A percentile compares a stretch with the other conserved stretches of the same genome.
Conservation (phyloP, 495 filamentous ascomycete species). For the Penicillium lividum region DNA sequence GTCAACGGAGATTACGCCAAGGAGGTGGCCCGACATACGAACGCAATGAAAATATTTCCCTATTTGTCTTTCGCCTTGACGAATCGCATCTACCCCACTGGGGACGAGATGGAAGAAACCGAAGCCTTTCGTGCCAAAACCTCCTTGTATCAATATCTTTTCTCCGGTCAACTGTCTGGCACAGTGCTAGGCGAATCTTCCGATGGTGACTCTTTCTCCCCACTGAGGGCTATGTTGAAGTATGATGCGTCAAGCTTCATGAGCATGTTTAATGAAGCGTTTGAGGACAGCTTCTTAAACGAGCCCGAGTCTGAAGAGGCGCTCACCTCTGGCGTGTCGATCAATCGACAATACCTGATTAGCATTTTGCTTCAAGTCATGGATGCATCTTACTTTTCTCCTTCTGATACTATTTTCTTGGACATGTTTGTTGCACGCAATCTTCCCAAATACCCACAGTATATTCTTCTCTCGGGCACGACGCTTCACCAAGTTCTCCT, state of each 20-base stretch:
- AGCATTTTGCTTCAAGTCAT: slow-evolving; percentile 89
- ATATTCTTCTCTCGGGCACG: slow-evolving; percentile 85
- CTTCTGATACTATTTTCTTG: slow-evolving; percentile 87
- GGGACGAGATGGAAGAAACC: slow-evolving; percentile 65
- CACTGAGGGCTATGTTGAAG: slow-evolving; percentile 78
- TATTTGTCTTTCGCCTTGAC: slow-evolving; percentile 94
- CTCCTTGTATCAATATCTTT: slow-evolving; percentile 87
- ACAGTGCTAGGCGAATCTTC: slow-evolving; percentile 58
- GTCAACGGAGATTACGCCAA: slow-evolving; percentile 38
- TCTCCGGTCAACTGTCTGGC: slow-evolving; percentile 68
- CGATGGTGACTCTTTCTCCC: slow-evolving; percentile 72
- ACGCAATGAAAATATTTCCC: slow-evolving; percentile 89
- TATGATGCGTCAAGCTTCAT: slow-evolving; percentile 91
- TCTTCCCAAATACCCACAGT: slow-evolving; percentile 93
- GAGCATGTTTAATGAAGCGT: slow-evolving; percentile 95
- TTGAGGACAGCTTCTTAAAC: slow-evolving; percentile 93
- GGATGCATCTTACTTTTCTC: slow-evolving; percentile 66
- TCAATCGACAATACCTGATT: slow-evolving; percentile 88
- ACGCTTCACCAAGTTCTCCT: slow-evolving; percentile 77
- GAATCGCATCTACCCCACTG: slow-evolving; percentile 86
- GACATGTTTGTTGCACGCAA: slow-evolving; percentile 98
- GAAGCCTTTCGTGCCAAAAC: slow-evolving; percentile 76
- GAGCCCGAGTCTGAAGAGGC: slow-evolving; percentile 48
- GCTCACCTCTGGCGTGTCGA: slow-evolving; percentile 55
- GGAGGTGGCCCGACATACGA: slow-evolving; percentile 45